A percentile compares a stretch with the other conserved stretches of the same genome.
Evolutionary conservation across 2,329 filamentous ascomycete genomes (phyloP).

Genomic region (Mycogone perniciosa): DNA sequence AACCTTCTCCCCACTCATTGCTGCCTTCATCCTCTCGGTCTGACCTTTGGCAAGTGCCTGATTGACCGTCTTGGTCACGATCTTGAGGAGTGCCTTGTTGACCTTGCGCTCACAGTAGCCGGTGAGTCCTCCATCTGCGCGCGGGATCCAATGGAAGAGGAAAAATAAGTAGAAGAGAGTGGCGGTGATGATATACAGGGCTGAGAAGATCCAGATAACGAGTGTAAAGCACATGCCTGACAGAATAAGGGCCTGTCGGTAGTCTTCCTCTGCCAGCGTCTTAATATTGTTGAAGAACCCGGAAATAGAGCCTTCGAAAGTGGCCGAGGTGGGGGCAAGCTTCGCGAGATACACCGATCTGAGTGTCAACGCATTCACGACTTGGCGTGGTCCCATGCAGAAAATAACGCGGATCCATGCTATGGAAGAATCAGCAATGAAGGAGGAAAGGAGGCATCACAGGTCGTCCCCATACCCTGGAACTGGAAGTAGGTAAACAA

Average conservation of each 20-base stretch:
- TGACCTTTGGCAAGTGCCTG: slow-evolving; percentile 79
- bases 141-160: slow-evolving; percentile 86
- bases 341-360: slow-evolving; percentile 75
- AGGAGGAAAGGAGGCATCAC: not conserved
- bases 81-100: slow-evolving; percentile 74
- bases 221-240: slow-evolving; percentile 90
- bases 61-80: slow-evolving; percentile 81
- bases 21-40: slow-evolving; percentile 48
- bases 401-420: slow-evolving; percentile 84
- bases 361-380: slow-evolving; percentile 82
- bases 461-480: slow-evolving; percentile 42
- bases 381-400: slow-evolving; percentile 87
- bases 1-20: slow-evolving; percentile 47
- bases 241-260: slow-evolving; percentile 74
- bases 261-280: slow-evolving; percentile 64
- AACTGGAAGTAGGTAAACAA: slow-evolving; percentile 84
- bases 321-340: slow-evolving; percentile 48
- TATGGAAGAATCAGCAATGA: slow-evolving; percentile 24
- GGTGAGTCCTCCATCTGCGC: slow-evolving; percentile 69
- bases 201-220: slow-evolving; percentile 79
- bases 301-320: slow-evolving; percentile 56
- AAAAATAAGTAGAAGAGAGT: slow-evolving; percentile 79
- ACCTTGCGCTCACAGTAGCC: slow-evolving; percentile 90
- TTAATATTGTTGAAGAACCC: slow-evolving; percentile 82
- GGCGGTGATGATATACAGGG: slow-evolving; percentile 68